Conservation (phyloP, 106 monocot genomes). For the Allium fistulosum region DNA sequence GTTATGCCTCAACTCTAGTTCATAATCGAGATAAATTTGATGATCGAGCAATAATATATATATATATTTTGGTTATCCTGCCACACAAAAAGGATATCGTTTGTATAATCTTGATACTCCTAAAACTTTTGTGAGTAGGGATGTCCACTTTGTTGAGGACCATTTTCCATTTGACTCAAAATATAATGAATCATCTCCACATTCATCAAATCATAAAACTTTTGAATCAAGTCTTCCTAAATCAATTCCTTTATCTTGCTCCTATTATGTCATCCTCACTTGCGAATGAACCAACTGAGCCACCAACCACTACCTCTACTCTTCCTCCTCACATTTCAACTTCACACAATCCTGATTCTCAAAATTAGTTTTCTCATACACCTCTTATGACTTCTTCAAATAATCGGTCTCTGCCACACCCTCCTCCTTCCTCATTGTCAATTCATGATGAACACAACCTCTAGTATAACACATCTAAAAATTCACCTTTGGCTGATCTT, state of each 20-base stretch:
- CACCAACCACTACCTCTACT: neutral
- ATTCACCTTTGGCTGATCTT: no score
- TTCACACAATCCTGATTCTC: neutral
- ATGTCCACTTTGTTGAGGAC: neutral
- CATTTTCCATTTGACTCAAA: neutral
- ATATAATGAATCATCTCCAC: neutral
- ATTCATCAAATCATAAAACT: neutral
- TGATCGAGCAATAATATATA: neutral
- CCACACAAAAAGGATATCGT: neutral
- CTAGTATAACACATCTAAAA: no score
- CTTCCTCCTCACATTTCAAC: neutral
- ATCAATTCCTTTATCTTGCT: no score
- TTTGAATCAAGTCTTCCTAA: neutral
- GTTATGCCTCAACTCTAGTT: neutral
- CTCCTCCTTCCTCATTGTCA: no score
- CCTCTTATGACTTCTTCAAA: no score
- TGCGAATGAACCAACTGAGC: neutral
- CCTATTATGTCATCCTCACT: neutral
- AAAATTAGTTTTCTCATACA: no score
- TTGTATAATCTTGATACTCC: neutral
- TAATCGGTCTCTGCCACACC: no score
- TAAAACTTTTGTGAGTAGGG: neutral
- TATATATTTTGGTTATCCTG: neutral
- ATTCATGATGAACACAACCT: no score
- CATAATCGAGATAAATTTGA: neutral